Conservation (phyloP, 768 basidiomycete genomes). For the Pisolithus orientalis region DNA sequence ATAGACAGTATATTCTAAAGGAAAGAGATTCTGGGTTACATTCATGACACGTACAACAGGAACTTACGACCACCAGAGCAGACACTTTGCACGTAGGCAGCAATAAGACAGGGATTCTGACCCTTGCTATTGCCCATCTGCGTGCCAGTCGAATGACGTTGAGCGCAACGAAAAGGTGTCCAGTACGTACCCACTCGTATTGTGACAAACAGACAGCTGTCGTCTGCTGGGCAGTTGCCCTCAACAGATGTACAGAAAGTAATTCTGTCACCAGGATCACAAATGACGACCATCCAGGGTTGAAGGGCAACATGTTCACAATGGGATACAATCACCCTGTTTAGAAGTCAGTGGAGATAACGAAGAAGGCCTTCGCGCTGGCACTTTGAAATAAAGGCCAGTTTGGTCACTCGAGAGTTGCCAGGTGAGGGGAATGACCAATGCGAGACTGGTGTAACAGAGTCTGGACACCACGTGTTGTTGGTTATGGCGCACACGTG, state of each 20-base stretch:
- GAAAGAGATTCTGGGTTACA: constrained; percentile 6
- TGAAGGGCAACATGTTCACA: constrained; percentile 6
- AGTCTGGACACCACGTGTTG: too few species aligned
- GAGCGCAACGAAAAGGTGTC: not conserved
- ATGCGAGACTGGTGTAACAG: too few species aligned
- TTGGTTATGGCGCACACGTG: too few species aligned
- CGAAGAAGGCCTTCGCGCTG: too few species aligned
- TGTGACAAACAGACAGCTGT: constrained; percentile 13
- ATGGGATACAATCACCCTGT: not conserved
- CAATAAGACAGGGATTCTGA: constrained; percentile 42
- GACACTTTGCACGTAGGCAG: constrained; percentile 36
- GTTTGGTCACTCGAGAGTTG: too few species aligned
- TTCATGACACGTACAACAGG: not conserved
- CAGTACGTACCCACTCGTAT: constrained; percentile 23
- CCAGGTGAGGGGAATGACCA: too few species aligned
- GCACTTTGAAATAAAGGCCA: too few species aligned
- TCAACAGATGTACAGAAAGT: constrained; percentile 9
- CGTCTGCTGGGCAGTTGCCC: constrained; percentile 18
- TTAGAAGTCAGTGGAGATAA: too few species aligned
- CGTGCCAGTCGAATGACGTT: not conserved
- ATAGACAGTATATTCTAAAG: constrained; percentile 32
- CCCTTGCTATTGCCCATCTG: constrained; percentile 37
- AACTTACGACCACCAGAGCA: constrained; percentile 38
- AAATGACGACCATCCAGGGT: constrained; percentile 8
- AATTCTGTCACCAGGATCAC: constrained; percentile 10